Evolutionary conservation across 768 basidiomycete genomes (phyloP), one percentile per base, ranked within the genome.

Genomic region (Psilocybe subaeruginosa): DNA sequence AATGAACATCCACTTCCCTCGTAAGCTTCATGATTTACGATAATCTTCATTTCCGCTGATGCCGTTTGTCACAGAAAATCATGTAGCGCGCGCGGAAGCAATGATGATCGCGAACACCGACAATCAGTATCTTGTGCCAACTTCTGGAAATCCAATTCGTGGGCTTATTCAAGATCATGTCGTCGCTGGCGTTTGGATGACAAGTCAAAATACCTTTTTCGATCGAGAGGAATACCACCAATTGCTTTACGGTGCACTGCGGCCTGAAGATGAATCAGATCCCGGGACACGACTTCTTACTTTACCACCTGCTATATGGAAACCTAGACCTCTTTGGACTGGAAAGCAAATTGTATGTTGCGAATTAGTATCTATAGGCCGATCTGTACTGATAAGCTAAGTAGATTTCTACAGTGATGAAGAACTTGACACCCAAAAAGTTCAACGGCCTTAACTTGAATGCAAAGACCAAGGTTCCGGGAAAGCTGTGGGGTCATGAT

Each of bases 1-100:
- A 74, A 99, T 99, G 97, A 99, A 99, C 77, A 95, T 99, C 52
- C 97, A 99, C 79, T 99, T 99, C 68, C 96, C 97, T 68, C 97
- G 94, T 93, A 74, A 77, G 92, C 37, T 43, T 43, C n/a, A 8
- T 14, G 5, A 43, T 8, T 11, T 43, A 4, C 31, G 11, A 41
- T 49, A 49, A 49, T 49, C 51, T 61, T 31, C 56, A 14, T 27
- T 11, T 5, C 29, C 48, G 59, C 63, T 51, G 33, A 62, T 19
- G 58, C 48, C 45, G 54, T 48, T 3, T 30, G 27, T 23, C 59
- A 4, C 70, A 96, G 94, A 99, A 78, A 97, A 95, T 67, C 91
- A 97, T 70, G 87, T 96, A 45, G 95, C 97, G 48, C 89, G 96
- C 59, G 92, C 97, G 1, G 97, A 99, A 74, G 95, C 95, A 4